Evolutionary conservation across 2,329 filamentous ascomycete genomes (phyloP).

Genomic region (Rhinocladiella similis): DNA sequence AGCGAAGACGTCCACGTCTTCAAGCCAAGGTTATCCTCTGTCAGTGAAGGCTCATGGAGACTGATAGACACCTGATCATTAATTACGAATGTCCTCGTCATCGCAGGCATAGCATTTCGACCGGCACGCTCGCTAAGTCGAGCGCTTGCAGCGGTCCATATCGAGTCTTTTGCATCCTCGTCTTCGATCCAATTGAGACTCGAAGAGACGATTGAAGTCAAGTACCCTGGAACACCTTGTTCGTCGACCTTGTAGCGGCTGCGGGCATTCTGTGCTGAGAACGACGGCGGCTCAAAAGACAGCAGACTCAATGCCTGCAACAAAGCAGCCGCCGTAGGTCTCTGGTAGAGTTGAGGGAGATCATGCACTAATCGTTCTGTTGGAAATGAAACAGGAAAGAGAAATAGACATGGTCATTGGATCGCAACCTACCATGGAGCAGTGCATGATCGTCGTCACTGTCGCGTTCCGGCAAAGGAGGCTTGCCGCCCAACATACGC

Average conservation of each 20-base stretch:
- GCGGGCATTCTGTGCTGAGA: slow-evolving; percentile 31
- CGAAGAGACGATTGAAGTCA: slow-evolving; percentile 49
- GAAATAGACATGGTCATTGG: not conserved
- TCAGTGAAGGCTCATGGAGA: slow-evolving; percentile 83
- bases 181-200: slow-evolving; percentile 46
- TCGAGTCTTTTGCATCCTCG: slow-evolving; percentile 43
- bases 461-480: not conserved
- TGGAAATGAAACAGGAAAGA: slow-evolving; percentile 13
- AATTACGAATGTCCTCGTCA: slow-evolving; percentile 62
- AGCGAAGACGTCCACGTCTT: slow-evolving; percentile 97
- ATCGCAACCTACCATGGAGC: slow-evolving; percentile 20
- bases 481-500: not conserved
- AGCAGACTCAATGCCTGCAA: slow-evolving; percentile 67
- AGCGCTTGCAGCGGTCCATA: slow-evolving; percentile 75
- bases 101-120: slow-evolving; percentile 65
- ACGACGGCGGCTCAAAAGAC: slow-evolving; percentile 60
- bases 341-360: slow-evolving; percentile 80
- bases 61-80: slow-evolving; percentile 60
- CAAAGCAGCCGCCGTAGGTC: slow-evolving; percentile 66
- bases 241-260: slow-evolving; percentile 39
- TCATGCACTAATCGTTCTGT: slow-evolving; percentile 54
- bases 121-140: slow-evolving; percentile 85
- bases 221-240: slow-evolving; percentile 44
- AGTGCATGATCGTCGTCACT: not conserved
- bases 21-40: slow-evolving; percentile 81